Base-by-base conservation (phyloP, 2,329 filamentous ascomycete species). In the Aspergillus thermomutatus region DNA sequence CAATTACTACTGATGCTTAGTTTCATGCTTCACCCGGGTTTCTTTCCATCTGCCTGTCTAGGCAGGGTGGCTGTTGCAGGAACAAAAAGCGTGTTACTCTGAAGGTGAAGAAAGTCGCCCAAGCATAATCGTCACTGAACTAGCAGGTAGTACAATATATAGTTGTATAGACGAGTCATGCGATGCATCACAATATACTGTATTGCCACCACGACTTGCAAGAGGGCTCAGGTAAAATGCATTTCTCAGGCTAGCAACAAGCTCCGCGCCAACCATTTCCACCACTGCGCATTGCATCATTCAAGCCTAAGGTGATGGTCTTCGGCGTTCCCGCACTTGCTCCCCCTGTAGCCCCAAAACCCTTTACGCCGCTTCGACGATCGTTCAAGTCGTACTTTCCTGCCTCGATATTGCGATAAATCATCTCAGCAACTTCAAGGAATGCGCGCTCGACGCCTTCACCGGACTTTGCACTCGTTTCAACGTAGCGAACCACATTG, bases 321-420 rank as follows among this genome's bases (percentile, higher is more conserved):
- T 72, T 72, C 19, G 74, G 72, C 14, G 69, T 57, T 28, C 68
- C 72, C 5, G 64, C 67, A 53, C 67, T 71, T 49, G 68, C 63
- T 46, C 73, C 73, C 4, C 69, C 70, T 4, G 75, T 75, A 26
- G 73, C 73, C 23, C 76, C 77, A 61, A 75, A 80, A 17, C 73
- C 87, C 76, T 97, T 97, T 59, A 99, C 92, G 26, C 94, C 94
- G 59, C 89, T 93, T 70, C 92, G 84, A 69, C 93, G 83, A 74
- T 97, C 93, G 71, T 96, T 96, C 64, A 97, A 79, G 76, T 99
- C 92, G 72, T 97, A 97, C 72, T 87, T 91, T 10, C 94, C 94
- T 1, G 91, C 91, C 79, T 97, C 91, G 60, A 99, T 97, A 69
- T 97, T 97, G 72, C 93, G 87, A 72, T 95, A 96, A 79, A 99